Conservation (phyloP, 2,329 filamentous ascomycete species). For the Clathrospora elynae region DNA sequence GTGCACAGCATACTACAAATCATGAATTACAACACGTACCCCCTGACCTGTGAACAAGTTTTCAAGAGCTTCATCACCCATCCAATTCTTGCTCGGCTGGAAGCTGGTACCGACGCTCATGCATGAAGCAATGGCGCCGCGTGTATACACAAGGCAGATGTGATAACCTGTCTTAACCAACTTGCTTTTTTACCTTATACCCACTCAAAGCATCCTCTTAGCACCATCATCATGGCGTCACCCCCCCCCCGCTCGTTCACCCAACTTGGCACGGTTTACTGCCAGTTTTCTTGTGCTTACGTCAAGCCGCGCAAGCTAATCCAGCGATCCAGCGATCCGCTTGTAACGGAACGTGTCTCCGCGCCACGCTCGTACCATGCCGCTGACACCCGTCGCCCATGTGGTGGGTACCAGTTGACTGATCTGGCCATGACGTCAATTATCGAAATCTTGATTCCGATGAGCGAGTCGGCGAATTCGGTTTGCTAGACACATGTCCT, state of each 20-base stretch:
- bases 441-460: constrained; percentile 11
- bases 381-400: constrained; percentile 4
- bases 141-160: no score
- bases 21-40: background rate
- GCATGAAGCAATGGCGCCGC: constrained; percentile 20
- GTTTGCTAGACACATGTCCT: constrained; percentile 17
- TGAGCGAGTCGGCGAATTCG: background rate
- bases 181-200: no score
- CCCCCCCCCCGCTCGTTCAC: no score
- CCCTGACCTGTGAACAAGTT: no score
- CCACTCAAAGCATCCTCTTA: no score
- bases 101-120: constrained; percentile 2
- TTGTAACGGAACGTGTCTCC: constrained; percentile 5
- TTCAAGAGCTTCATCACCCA: background rate
- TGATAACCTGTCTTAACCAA: no score
- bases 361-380: constrained; percentile 6
- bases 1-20: constrained; percentile 23
- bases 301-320: no score
- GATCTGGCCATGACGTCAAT: constrained; percentile 29
- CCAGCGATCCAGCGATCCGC: constrained; percentile 16
- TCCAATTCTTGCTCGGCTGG: background rate
- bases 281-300: no score
- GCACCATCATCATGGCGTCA: no score
- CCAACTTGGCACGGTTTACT: constrained; percentile 6
- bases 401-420: background rate